phyloP scores from a whole-genome alignment of 2,329 filamentous ascomycete genomes.

The Ambrosiella cleistominuta region DNA sequence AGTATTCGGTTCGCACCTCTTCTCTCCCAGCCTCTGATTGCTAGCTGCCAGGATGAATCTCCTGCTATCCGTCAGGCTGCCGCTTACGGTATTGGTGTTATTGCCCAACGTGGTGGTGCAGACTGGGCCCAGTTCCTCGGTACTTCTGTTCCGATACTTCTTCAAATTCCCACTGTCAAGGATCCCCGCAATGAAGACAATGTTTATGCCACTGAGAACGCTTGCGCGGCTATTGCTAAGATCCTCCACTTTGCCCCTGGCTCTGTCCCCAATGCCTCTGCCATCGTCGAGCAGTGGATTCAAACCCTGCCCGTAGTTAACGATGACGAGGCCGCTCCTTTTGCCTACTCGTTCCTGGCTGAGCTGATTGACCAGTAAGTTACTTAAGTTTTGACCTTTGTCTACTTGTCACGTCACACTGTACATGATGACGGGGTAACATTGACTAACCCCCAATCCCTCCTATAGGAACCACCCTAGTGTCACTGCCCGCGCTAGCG shows the following conservation, averaged over 20 bases:
- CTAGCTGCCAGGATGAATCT: constrained; percentile 69
- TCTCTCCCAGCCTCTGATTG: constrained; percentile 72
- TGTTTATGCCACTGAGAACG: constrained; percentile 93
- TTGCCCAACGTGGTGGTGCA: constrained; percentile 76
- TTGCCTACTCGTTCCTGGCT: constrained; percentile 81
- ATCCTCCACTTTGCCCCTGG: constrained; percentile 77
- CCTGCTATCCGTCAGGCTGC: constrained; percentile 91
- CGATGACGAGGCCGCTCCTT: constrained; percentile 93
- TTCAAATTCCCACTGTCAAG: constrained; percentile 65
- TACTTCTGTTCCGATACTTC: constrained; percentile 61
- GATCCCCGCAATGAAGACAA: constrained; percentile 82
- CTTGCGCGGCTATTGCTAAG: constrained; percentile 90
- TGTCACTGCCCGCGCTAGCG: constrained; percentile 58
- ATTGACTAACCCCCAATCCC: constrained; percentile 1
- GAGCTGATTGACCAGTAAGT: constrained; percentile 87
- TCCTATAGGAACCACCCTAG: constrained; percentile 60
- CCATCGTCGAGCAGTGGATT: constrained; percentile 70
- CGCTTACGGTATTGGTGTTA: constrained; percentile 88
- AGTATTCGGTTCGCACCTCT: constrained; percentile 74
- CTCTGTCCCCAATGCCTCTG: constrained; percentile 58
- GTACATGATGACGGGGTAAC: not conserved
- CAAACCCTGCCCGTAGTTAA: constrained; percentile 81
- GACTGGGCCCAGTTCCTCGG: constrained; percentile 79
- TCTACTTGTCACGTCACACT: not conserved
- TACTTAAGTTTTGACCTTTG: not conserved